Evolutionary conservation across 208 protist species (phyloP).

Genomic region (Trypanosoma lewisi): DNA sequence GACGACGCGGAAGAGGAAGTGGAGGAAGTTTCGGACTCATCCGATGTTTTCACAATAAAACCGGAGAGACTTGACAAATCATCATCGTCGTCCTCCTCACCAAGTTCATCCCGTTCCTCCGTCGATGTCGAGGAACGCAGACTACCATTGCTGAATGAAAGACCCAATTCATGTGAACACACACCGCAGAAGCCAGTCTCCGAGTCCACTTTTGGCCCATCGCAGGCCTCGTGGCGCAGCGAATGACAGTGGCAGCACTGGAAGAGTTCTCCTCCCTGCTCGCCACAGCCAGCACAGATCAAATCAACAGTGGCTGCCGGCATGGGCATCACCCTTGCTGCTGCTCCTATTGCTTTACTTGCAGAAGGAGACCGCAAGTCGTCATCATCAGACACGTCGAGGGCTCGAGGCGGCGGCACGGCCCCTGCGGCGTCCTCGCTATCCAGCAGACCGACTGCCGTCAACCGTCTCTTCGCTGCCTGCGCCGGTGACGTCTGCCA

Average conservation of each 20-base stretch:
- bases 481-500: not conserved
- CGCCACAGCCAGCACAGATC: slow-evolving; percentile 30
- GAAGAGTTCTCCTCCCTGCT: slow-evolving; percentile 55
- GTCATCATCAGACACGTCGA: not conserved
- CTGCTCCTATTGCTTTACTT: not conserved
- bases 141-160: slow-evolving; percentile 21
- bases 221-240: slow-evolving; percentile 74
- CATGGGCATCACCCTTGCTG: not conserved
- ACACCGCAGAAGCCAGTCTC: slow-evolving; percentile 25
- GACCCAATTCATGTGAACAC: slow-evolving; percentile 31
- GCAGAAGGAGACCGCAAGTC: not conserved
- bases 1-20: not conserved
- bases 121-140: slow-evolving; percentile 71
- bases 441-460: not conserved
- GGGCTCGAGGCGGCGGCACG: not conserved
- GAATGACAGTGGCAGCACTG: slow-evolving; percentile 50
- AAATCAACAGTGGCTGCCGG: not conserved
- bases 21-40: slow-evolving; percentile 20
- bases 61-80: slow-evolving; percentile 49
- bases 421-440: not conserved
- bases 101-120: slow-evolving; percentile 42
- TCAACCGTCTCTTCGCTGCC: not conserved
- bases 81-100: slow-evolving; percentile 27
- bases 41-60: slow-evolving; percentile 54
- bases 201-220: slow-evolving; percentile 37